A percentile compares a stretch with the other conserved stretches of the same genome.
Conservation (phyloP, 202 grass and related monocot genomes). For the Bolboschoenoplectus hybrid region DNA sequence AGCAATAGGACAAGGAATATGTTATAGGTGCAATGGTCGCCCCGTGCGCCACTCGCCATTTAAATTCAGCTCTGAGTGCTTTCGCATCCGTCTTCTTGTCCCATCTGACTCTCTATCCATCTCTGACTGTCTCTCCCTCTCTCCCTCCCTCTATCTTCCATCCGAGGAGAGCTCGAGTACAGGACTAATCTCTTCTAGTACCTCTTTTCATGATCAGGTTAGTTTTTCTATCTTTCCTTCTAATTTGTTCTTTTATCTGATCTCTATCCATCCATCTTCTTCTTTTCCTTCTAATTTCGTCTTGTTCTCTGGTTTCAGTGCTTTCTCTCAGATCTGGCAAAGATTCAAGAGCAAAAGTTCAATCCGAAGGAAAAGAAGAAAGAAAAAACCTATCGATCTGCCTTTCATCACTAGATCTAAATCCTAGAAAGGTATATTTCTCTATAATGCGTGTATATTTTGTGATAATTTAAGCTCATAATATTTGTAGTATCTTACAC, state of each 20-base stretch:
- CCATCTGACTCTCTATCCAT: background rate
- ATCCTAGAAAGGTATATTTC: conserved; percentile 27
- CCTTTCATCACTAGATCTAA: conserved; percentile 27
- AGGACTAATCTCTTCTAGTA: background rate
- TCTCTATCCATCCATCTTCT: background rate
- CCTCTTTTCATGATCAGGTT: conserved; percentile 36
- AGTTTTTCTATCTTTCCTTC: background rate
- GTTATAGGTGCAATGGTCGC: background rate
- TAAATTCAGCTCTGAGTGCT: conserved; percentile 24
- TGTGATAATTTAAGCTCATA: background rate
- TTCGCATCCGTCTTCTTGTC: conserved; percentile 25
- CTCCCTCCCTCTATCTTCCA: too few relatives aligned
- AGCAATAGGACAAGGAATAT: too few relatives aligned
- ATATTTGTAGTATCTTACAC: conserved; percentile 2
- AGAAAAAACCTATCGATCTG: conserved; percentile 28
- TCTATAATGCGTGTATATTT: background rate
- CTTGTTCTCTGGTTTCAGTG: background rate
- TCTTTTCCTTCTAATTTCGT: background rate
- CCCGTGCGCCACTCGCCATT: background rate
- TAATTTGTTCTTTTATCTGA: background rate
- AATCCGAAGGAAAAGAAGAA: conserved; percentile 32
- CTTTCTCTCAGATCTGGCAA: conserved; percentile 41
- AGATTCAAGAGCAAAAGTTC: conserved; percentile 40
- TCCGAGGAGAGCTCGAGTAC: too few relatives aligned
- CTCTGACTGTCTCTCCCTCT: too few relatives aligned